These are phyloP conservation scores for Backusella tarrabulga DNA, from an alignment of 192 early-diverging fungal genomes.

Conservation along the genomic window DNA sequence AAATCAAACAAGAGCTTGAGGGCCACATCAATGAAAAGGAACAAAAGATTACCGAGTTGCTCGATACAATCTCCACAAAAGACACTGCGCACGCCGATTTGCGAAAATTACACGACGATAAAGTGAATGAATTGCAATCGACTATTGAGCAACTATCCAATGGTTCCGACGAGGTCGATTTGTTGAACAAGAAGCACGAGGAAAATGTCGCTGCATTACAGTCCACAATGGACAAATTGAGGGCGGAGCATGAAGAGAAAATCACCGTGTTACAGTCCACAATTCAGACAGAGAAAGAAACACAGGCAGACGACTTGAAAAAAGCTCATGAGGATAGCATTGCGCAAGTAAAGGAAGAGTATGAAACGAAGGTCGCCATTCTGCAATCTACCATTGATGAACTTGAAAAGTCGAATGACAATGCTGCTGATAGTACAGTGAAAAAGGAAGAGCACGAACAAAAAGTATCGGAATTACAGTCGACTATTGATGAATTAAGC, in stretches of 20 bases:
- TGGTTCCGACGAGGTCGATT: background rate
- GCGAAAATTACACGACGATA: background rate
- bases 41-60: background rate
- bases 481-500: background rate
- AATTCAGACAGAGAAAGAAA: background rate
- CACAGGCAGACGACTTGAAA: background rate
- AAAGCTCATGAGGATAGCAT: background rate
- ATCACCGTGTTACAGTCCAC: background rate
- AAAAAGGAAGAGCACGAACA: background rate
- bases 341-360: background rate
- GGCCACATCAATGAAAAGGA: background rate
- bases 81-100: background rate
- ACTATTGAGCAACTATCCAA: background rate
- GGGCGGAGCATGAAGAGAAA: constrained; percentile 8
- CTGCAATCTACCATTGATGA: background rate
- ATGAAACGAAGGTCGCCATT: background rate
- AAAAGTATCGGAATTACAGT: background rate
- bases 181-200: constrained; percentile 1
- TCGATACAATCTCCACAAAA: background rate
- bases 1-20: background rate
- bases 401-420: background rate
- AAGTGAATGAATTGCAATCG: background rate
- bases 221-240: background rate
- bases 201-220: constrained; percentile 11
- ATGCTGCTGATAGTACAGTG: background rate